Base-by-base conservation (phyloP, 495 filamentous ascomycete genomes). In the Tetracladium setigerum region DNA sequence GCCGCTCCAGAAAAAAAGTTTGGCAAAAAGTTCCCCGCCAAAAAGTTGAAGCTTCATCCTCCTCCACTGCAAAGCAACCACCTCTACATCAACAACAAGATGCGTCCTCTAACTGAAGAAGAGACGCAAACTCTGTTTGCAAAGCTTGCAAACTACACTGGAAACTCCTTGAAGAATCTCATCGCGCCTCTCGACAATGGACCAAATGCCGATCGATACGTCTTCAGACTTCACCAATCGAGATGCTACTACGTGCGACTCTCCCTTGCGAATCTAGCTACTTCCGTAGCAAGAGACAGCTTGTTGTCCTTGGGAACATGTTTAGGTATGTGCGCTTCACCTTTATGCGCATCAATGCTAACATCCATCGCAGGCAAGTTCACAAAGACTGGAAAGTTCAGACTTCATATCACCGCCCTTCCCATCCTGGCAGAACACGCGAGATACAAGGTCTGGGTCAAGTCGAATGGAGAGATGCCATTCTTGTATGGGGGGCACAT, bases 391-490 rank as follows among this genome's bases (percentile, higher is more conserved):
- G 83, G 87, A 19, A 95, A 95, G 62, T 95, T 94, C 63, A 69
- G 86, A 22, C 67, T 92, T 36, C 85, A 89, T 62, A 82, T 92
- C 60, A 91, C 87, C 1, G 84, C 86, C 4, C 75, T 97, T 44
- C 83, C 87, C 52, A 77, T 95, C 44, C 81, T 99, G 49, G 84
- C 90, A 15, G 78, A 85, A 33, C 84, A 95, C 66, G 89, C 92
- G 17, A 73, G 95, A 30, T 88, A 92, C 64, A 95, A 95, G 76
- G 77, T 95, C 44, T 96, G 87, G 87, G 81, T 99, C 47, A 94
- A 94, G 66, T 67, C 80, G 17, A 99, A 99, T 67, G 92, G 94
- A 38, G 88, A 89, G 63, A 92, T 95, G 85, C 87, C 89, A 31
- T 95, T 88, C 64, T 67, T 95, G 12, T 98, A 98, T 66, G 92